phyloP scores from a whole-genome alignment of 495 filamentous ascomycete species.

The Tetracladium setigerum region DNA sequence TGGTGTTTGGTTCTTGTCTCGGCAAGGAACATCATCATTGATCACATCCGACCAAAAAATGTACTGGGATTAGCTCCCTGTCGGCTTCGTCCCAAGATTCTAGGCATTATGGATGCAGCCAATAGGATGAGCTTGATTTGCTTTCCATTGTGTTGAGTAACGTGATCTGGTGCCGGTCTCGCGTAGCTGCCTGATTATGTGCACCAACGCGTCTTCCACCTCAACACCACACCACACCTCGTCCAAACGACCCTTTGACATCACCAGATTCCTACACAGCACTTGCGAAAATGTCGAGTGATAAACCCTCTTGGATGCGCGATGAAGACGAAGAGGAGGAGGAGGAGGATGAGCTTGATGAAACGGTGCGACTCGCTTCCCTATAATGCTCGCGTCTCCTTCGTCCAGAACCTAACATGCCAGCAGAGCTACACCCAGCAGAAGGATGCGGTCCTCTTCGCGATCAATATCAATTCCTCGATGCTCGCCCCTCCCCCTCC shows the following conservation, averaged over 20 bases:
- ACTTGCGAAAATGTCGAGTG: slow-evolving; percentile 12
- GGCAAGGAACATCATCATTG: too few species aligned
- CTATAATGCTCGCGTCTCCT: slow-evolving; percentile 4
- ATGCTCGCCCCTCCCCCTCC: slow-evolving; percentile 69
- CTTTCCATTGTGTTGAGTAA: neutral
- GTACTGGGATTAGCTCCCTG: too few species aligned
- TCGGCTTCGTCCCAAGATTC: too few species aligned
- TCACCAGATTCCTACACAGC: neutral
- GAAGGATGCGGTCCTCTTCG: slow-evolving; percentile 96
- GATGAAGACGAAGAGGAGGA: slow-evolving; percentile 25
- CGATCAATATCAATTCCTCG: slow-evolving; percentile 85
- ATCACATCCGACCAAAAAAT: too few species aligned
- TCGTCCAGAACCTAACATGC: neutral
- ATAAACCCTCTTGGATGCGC: slow-evolving; percentile 7
- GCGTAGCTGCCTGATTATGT: neutral
- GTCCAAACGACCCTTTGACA: neutral
- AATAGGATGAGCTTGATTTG: too few species aligned
- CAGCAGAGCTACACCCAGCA: slow-evolving; percentile 76
- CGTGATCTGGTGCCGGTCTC: neutral
- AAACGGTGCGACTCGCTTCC: slow-evolving; percentile 59
- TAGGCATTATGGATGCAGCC: too few species aligned
- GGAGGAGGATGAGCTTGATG: slow-evolving; percentile 63
- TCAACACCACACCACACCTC: too few species aligned
- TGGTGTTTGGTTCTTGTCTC: too few species aligned
- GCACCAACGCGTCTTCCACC: too few species aligned